phyloP scores from a whole-genome alignment of 78 protist genomes.

The Planoprotostelium fungivorum region DNA sequence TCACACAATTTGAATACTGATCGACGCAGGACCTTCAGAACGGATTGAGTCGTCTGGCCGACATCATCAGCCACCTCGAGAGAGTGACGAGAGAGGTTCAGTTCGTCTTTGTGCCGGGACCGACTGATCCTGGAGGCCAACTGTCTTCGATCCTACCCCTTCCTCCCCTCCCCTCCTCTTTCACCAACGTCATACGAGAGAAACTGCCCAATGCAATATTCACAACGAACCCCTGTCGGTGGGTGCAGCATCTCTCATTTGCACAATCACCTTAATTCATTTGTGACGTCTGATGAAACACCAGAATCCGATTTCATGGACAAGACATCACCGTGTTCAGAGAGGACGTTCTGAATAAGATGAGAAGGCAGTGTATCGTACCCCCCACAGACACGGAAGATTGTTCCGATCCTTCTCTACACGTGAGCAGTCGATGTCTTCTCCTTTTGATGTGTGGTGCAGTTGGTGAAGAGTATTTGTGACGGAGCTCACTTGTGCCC shows the following conservation, averaged over 20 bases:
- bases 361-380: constrained; percentile 18
- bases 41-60: not conserved
- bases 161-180: not conserved
- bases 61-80: not conserved
- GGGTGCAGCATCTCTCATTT: not conserved
- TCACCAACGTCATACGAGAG: not conserved
- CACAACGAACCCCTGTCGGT: constrained; percentile 12
- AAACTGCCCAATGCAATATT: not conserved
- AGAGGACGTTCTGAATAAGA: constrained; percentile 23
- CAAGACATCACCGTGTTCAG: constrained; percentile 25
- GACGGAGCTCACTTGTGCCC: constrained; percentile 41
- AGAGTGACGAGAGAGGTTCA: not conserved
- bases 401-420: not conserved
- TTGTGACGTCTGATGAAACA: too few relatives aligned
- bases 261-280: not conserved
- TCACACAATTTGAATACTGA: not conserved
- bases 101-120: constrained; percentile 29
- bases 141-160: not conserved
- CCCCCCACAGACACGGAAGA: constrained; percentile 11
- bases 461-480: constrained; percentile 14
- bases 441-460: not conserved
- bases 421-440: not conserved
- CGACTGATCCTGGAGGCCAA: constrained; percentile 6
- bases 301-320: constrained; percentile 11
- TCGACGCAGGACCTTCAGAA: not conserved